A percentile compares a stretch with the other conserved stretches of the same genome.
phyloP scores from a whole-genome alignment of 2,329 filamentous ascomycete species.

The Drechslerella coelobrocha region DNA sequence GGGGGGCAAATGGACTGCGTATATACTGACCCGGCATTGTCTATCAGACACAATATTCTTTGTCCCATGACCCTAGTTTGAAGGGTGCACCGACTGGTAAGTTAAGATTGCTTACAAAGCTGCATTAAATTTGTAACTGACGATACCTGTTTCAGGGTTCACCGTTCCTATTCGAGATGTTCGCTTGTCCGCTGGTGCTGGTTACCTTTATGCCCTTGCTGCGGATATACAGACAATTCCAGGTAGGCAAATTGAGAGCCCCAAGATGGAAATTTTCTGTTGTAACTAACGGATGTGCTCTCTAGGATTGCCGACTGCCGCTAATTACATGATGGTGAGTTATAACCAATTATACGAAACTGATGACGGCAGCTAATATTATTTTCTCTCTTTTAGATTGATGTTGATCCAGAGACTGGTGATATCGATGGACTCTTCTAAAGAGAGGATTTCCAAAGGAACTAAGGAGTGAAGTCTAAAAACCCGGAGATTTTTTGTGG shows the following conservation, averaged over 20 bases:
- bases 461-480: slow-evolving; percentile 8
- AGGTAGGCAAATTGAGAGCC: slow-evolving; percentile 62
- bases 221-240: slow-evolving; percentile 99
- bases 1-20: not conserved
- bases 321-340: slow-evolving; percentile 48
- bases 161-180: slow-evolving; percentile 94
- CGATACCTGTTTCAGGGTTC: slow-evolving; percentile 62
- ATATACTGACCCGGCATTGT: slow-evolving; percentile 7
- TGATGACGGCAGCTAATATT: not conserved
- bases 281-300: not conserved
- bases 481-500: not conserved
- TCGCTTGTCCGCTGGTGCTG: slow-evolving; percentile 88
- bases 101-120: not conserved
- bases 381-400: slow-evolving; percentile 58
- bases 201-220: slow-evolving; percentile 91
- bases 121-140: not conserved
- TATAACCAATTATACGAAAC: not conserved
- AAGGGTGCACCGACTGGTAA: slow-evolving; percentile 88
- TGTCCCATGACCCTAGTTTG: slow-evolving; percentile 88
- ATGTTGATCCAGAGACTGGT: slow-evolving; percentile 77
- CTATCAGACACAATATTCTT: slow-evolving; percentile 84
- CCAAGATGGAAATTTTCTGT: no score
- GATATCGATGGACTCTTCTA: slow-evolving; percentile 92
- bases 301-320: slow-evolving; percentile 37
- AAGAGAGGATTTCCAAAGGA: no score